These are phyloP conservation scores for Astrephomene gubernaculifera DNA, from an alignment of 139 green algal genomes.

Conservation along the genomic window DNA sequence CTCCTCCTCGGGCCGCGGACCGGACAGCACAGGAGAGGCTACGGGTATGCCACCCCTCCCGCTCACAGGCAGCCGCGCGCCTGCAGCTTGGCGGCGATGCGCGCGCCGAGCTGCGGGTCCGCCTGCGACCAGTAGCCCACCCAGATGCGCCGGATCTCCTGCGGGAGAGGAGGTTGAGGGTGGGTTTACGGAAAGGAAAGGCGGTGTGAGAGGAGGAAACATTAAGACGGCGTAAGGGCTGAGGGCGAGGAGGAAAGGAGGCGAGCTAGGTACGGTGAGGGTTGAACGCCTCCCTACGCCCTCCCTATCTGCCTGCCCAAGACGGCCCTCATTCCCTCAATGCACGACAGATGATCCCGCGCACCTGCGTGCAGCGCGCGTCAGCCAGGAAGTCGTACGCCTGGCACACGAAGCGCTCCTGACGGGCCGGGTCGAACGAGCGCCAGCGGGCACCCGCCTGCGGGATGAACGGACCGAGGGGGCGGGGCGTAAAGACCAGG, in stretches of 20 bases:
- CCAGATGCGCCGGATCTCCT: constrained; percentile 88
- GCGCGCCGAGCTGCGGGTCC: constrained; percentile 78
- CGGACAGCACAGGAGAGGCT: too few relatives aligned
- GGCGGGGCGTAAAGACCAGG: too few relatives aligned
- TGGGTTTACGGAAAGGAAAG: neutral
- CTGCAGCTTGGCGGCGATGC: constrained; percentile 84
- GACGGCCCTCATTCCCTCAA: neutral
- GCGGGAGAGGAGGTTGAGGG: neutral
- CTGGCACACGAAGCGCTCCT: constrained; percentile 86
- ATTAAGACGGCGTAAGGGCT: neutral
- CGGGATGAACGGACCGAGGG: too few relatives aligned
- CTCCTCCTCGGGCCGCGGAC: too few relatives aligned
- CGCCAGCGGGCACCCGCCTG: constrained; percentile 76
- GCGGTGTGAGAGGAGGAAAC: neutral
- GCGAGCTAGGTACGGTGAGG: too few relatives aligned
- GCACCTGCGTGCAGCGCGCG: constrained; percentile 66
- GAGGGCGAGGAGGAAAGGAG: too few relatives aligned
- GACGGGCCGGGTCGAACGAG: constrained; percentile 79
- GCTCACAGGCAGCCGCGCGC: constrained; percentile 29
- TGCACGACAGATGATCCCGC: neutral
- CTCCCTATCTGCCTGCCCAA: too few relatives aligned
- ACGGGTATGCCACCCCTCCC: neutral
- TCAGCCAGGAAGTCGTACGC: constrained; percentile 80
- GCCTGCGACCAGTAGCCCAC: constrained; percentile 94
- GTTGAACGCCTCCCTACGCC: too few relatives aligned